A percentile compares a stretch with the other conserved stretches of the same genome.
Conservation (phyloP, 2,329 filamentous ascomycete species). For the Lasiodiplodia theobromae region DNA sequence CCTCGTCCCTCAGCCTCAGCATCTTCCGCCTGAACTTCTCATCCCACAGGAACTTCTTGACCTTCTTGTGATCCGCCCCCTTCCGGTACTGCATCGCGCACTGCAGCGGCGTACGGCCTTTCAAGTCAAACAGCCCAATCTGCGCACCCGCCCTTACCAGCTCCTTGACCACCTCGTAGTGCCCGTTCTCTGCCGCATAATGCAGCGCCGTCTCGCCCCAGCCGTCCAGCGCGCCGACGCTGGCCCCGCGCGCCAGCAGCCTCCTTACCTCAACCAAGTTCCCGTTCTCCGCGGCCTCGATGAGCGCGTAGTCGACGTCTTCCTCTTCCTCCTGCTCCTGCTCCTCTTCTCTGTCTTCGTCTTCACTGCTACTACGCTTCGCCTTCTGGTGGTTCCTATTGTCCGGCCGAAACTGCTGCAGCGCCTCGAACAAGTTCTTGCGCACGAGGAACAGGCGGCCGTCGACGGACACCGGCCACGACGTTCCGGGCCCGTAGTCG, state of each 20-base stretch:
- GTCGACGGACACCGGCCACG: constrained; percentile 1
- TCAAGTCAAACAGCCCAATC: background rate
- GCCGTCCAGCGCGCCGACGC: constrained; percentile 5
- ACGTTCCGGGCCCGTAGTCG: background rate
- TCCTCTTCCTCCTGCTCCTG: background rate
- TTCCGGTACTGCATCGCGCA: constrained; percentile 10
- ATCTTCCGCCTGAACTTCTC: background rate
- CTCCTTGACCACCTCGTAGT: background rate
- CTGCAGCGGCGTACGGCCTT: constrained; percentile 17
- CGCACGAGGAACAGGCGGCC: background rate
- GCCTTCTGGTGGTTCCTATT: background rate
- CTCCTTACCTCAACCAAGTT: background rate
- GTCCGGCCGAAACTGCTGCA: constrained; percentile 8
- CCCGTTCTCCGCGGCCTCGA: background rate
- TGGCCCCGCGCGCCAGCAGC: background rate
- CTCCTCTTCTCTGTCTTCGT: background rate
- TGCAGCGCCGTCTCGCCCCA: constrained; percentile 24
- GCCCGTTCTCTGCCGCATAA: constrained; percentile 13
- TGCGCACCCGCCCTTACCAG: constrained; percentile 11
- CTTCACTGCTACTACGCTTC: background rate
- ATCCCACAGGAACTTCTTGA: constrained; percentile 11
- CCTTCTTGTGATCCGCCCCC: background rate
- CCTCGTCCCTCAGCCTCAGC: background rate
- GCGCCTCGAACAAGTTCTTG: constrained; percentile 24
- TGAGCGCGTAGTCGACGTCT: constrained; percentile 6